phyloP scores from a whole-genome alignment of 371 early-diverging fungal species.

The Gilbertella persicaria region DNA sequence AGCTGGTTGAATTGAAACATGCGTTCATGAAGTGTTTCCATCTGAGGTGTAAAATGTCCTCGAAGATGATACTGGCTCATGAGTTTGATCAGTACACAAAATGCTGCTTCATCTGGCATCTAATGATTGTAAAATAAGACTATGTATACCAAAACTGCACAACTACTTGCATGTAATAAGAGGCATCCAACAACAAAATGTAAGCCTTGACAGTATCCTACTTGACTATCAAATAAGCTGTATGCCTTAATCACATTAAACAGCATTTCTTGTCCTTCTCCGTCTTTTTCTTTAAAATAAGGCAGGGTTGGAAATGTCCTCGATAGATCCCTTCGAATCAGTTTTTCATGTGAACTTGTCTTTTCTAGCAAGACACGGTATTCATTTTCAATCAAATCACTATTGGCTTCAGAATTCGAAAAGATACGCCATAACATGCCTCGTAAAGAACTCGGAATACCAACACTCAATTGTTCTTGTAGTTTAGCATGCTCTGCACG shows the following conservation, averaged over 20 bases:
- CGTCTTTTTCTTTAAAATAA: slow-evolving; percentile 76
- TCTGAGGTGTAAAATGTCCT: slow-evolving; percentile 74
- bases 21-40: slow-evolving; percentile 80
- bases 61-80: slow-evolving; percentile 78
- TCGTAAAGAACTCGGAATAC: slow-evolving; percentile 83
- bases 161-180: slow-evolving; percentile 73
- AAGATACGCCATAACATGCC: slow-evolving; percentile 85
- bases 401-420: slow-evolving; percentile 69
- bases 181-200: slow-evolving; percentile 89
- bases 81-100: slow-evolving; percentile 75
- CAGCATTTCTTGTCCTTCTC: slow-evolving; percentile 80
- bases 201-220: slow-evolving; percentile 97
- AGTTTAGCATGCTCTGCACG: slow-evolving; percentile 26
- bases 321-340: slow-evolving; percentile 84
- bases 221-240: slow-evolving; percentile 84
- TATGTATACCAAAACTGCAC: not conserved
- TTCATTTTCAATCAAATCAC: slow-evolving; percentile 69
- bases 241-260: slow-evolving; percentile 90
- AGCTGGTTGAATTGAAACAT: slow-evolving; percentile 86
- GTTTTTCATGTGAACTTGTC: slow-evolving; percentile 79
- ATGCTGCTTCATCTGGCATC: slow-evolving; percentile 89
- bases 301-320: slow-evolving; percentile 85
- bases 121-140: slow-evolving; percentile 15
- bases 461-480: slow-evolving; percentile 40
- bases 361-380: slow-evolving; percentile 78